Evolutionary conservation across 176 grass and related monocot species (phyloP).

Genomic region (Zizania latifolia): DNA sequence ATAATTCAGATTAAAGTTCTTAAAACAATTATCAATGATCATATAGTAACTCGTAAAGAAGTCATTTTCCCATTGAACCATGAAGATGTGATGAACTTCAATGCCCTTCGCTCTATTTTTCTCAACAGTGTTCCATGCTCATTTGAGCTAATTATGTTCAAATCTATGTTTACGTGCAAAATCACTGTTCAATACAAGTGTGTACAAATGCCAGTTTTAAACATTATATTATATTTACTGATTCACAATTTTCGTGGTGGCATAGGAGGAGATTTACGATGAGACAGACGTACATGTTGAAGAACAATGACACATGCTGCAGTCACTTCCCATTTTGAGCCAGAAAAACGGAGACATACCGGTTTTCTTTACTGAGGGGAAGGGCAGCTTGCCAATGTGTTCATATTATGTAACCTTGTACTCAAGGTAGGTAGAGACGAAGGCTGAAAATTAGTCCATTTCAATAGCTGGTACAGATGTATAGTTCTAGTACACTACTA

Average conservation of each 20-base stretch:
- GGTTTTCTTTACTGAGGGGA: neutral
- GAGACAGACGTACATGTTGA: slow-evolving; percentile 76
- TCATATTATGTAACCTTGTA: neutral
- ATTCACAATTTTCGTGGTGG: neutral
- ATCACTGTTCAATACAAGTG: neutral
- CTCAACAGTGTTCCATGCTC: neutral
- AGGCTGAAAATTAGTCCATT: neutral
- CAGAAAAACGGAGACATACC: neutral
- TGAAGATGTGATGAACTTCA: neutral
- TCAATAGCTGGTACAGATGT: neutral
- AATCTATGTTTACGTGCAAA: neutral
- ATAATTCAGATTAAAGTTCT: neutral
- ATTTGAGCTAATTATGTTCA: neutral
- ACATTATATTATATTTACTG: neutral
- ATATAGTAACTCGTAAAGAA: neutral
- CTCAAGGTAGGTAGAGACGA: neutral
- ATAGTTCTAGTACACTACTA: neutral
- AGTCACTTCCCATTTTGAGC: neutral
- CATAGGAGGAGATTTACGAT: slow-evolving; percentile 93
- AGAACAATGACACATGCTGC: slow-evolving; percentile 38
- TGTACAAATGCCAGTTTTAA: neutral
- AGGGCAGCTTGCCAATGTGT: neutral
- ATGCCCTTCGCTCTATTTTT: neutral
- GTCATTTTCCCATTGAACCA: neutral
- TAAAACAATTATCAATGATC: neutral